phyloP scores from a whole-genome alignment of 768 basidiomycete genomes.

The Fibroporia radiculosa region DNA sequence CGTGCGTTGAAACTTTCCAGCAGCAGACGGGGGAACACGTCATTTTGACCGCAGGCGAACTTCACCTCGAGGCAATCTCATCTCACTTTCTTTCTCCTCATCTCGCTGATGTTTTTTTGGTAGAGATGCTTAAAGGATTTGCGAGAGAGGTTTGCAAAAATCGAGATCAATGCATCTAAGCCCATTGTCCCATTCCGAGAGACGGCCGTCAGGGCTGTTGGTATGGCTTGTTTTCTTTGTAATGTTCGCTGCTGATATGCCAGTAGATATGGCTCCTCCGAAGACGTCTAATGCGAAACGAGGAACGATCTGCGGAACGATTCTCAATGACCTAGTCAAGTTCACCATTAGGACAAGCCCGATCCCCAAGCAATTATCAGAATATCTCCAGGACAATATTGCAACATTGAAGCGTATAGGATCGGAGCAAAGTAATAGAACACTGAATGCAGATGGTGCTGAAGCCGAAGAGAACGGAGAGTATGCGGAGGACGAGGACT shows the following conservation, averaged over 20 bases:
- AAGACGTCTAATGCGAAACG: constrained; percentile 64
- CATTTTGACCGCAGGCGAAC: constrained; percentile 90
- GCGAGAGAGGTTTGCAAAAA: constrained; percentile 88
- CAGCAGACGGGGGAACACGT: constrained; percentile 98
- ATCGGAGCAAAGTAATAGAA: constrained; percentile 26
- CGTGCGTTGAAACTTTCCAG: constrained; percentile 95
- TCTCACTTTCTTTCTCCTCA: not conserved
- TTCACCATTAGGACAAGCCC: constrained; percentile 83
- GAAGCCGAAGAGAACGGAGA: constrained; percentile 10
- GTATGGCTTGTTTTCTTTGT: constrained; percentile 29
- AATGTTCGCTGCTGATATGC: constrained; percentile 1
- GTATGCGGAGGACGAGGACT: constrained; percentile 26
- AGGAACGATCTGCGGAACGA: constrained; percentile 70
- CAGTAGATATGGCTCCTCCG: constrained; percentile 77
- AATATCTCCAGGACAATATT: constrained; percentile 74
- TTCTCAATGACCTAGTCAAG: constrained; percentile 62
- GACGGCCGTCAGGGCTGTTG: constrained; percentile 75
- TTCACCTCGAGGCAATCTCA: constrained; percentile 72
- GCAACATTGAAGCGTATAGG: constrained; percentile 54
- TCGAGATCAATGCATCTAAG: constrained; percentile 89
- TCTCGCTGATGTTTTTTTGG: not conserved
- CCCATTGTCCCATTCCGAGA: constrained; percentile 98
- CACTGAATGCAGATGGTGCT: constrained; percentile 9
- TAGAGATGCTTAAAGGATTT: constrained; percentile 95
- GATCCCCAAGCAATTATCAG: constrained; percentile 60